Base-by-base conservation (phyloP, 1,139 yeast genomes). In the Magnusiomyces suaveolens region DNA sequence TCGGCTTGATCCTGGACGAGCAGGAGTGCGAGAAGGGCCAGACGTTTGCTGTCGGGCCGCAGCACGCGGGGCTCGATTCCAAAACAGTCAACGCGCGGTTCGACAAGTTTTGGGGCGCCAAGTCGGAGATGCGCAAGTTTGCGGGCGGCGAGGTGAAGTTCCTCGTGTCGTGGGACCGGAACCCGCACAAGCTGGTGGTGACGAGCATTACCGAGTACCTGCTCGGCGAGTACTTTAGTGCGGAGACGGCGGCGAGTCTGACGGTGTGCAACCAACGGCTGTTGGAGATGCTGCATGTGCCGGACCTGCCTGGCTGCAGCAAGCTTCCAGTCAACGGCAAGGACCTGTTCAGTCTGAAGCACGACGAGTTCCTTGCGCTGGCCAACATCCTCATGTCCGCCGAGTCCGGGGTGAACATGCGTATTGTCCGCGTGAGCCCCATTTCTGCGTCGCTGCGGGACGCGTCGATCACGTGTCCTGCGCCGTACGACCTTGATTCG, bases 81-180 rank as follows among this genome's bases (percentile, higher is more conserved):
- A 20, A 52, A n/a, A 50, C 51, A 33, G 10, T 3, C n/a, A 75
- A 74, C 33, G 82, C 80, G 8, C 75, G 77, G 54, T 92, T 94
- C 72, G 80, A 87, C 62, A 74, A 81, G 3, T 90, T 92, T 66
- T 94, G 98, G 99, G 97, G 97, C 2, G 67, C 78, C 16, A 83
- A 80, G 62, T 83, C 95, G 0, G 88, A 95, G 18, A 75, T 92
- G 57, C 81, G 99, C 73, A 80, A 95, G 66, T 94, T 90, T 72
- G 71, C 69, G 46, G 96, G 90, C 68, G 97, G 97, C 36, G 75
- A 84, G 2, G 88, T 94, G 59, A 83, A 81, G 59, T 94, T 92
- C 69, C 85, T 96, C 69, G 95, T 92, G 54, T 84, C 88, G 38
- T 92, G 97, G 97, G 62, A 67, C 24, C 73, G 77, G 8, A 68